A percentile compares a stretch with the other conserved stretches of the same genome.
Evolutionary conservation across 495 filamentous ascomycete genomes (phyloP).

Genomic region (Saxophila tyrrhenica): DNA sequence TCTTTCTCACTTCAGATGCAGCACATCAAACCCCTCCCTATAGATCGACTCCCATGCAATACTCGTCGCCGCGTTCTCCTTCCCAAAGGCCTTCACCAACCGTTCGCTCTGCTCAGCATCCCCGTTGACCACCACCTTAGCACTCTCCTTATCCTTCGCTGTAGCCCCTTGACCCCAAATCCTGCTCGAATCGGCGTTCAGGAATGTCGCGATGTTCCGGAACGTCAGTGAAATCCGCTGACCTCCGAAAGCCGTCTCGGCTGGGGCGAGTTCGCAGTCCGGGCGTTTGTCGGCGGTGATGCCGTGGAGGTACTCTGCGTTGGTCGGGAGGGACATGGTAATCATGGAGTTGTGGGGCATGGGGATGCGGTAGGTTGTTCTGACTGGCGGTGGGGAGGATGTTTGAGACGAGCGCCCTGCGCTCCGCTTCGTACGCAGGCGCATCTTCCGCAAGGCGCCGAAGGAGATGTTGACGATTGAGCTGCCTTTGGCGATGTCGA

Average conservation of each 20-base stretch:
- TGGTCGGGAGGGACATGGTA: conserved; percentile 68
- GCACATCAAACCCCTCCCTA: conserved; percentile 74
- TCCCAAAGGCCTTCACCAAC: conserved; percentile 69
- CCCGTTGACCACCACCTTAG: conserved; percentile 55
- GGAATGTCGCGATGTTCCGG: conserved; percentile 75
- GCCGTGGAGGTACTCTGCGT: conserved; percentile 77
- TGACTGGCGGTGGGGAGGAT: conserved; percentile 19
- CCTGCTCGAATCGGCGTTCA: conserved; percentile 44
- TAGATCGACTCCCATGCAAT: conserved; percentile 77
- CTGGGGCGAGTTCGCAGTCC: conserved; percentile 47
- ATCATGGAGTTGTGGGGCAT: conserved; percentile 87
- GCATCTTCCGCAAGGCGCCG: conserved; percentile 84
- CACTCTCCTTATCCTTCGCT: conserved; percentile 46
- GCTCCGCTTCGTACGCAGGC: conserved; percentile 69
- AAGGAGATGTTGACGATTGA: conserved; percentile 88
- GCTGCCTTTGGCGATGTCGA: conserved; percentile 73
- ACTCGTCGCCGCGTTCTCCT: conserved; percentile 61
- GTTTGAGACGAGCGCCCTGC: conserved; percentile 23
- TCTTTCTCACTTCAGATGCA: conserved; percentile 55
- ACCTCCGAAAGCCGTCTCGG: conserved; percentile 61
- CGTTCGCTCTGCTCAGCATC: conserved; percentile 51
- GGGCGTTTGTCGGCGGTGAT: conserved; percentile 79
- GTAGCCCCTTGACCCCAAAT: conserved; percentile 94
- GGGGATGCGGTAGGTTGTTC: conserved; percentile 51
- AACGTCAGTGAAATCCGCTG: conserved; percentile 90